phyloP scores from a whole-genome alignment of 192 early-diverging fungal species.

The Kappamyces sp. region DNA sequence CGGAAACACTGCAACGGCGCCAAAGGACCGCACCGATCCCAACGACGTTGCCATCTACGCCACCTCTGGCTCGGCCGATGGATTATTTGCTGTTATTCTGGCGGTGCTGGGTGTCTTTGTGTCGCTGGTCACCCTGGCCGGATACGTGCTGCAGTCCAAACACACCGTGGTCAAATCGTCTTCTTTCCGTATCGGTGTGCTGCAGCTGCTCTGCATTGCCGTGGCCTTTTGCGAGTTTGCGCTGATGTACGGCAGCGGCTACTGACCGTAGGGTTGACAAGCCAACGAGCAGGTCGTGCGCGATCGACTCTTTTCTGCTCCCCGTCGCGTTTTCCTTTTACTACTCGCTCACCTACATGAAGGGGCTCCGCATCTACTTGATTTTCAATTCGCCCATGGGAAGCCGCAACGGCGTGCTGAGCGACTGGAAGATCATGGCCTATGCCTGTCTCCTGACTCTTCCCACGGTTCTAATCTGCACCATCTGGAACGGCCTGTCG shows the following conservation, averaged over 20 bases:
- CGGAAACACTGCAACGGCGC: neutral
- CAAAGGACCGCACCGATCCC: slow-evolving; percentile 2
- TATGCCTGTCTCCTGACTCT: neutral
- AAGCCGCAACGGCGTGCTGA: neutral
- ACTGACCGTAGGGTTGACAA: slow-evolving; percentile 1
- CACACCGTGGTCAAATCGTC: no score
- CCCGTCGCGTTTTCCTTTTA: slow-evolving; percentile 3
- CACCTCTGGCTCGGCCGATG: no score
- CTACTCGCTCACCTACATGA: neutral
- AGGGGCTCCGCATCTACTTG: neutral
- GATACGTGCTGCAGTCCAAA: neutral
- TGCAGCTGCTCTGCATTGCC: no score
- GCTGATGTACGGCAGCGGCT: no score
- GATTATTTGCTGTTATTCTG: no score
- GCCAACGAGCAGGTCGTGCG: slow-evolving; percentile 1
- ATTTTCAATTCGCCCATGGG: slow-evolving; percentile 6
- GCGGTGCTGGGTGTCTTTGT: no score
- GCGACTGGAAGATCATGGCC: neutral
- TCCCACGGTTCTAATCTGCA: slow-evolving; percentile 1
- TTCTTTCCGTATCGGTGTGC: no score
- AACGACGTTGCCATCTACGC: neutral
- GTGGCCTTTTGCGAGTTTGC: no score
- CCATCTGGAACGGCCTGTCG: slow-evolving; percentile 13
- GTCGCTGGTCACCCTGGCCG: neutral
- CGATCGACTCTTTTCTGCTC: neutral